Evolutionary conservation across 345 rosid genomes (phyloP).

Genomic region (Ailanthus altissimus): DNA sequence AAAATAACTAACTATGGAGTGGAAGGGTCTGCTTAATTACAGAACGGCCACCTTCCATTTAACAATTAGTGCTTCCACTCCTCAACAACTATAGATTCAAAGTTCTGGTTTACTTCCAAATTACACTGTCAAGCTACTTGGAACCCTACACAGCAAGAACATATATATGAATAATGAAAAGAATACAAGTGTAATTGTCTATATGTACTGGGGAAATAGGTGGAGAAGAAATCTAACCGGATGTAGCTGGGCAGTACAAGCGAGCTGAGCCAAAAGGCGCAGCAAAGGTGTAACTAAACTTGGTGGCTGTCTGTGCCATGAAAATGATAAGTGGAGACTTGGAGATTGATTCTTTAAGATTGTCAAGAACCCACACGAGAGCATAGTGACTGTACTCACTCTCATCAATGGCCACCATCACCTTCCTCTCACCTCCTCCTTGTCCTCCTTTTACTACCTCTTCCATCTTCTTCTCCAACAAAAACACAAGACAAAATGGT

Average conservation of each 20-base stretch:
- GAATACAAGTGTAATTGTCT: background rate
- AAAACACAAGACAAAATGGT: too few relatives aligned
- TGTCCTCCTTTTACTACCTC: conserved; percentile 10
- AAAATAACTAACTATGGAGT: too few relatives aligned
- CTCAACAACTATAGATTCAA: too few relatives aligned
- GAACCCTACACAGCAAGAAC: too few relatives aligned
- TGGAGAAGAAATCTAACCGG: conserved; percentile 21
- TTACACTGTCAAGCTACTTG: too few relatives aligned
- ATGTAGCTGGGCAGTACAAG: conserved; percentile 33
- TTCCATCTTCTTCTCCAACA: conserved; percentile 10
- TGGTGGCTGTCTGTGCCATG: conserved; percentile 47
- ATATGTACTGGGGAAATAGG: background rate
- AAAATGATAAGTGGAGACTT: conserved; percentile 35
- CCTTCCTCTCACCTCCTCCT: conserved; percentile 32
- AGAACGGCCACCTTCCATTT: too few relatives aligned
- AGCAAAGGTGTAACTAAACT: conserved; percentile 19
- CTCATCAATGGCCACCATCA: conserved; percentile 55
- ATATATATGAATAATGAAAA: too few relatives aligned
- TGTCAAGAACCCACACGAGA: conserved; percentile 49
- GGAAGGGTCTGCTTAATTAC: too few relatives aligned
- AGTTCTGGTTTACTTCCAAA: too few relatives aligned
- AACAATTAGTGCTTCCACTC: too few relatives aligned
- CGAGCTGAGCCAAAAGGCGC: conserved; percentile 47
- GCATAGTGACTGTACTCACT: conserved; percentile 54
- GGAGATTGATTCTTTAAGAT: conserved; percentile 37